Conservation (phyloP, 495 filamentous ascomycete species). For the Lepidopterella palustris region DNA sequence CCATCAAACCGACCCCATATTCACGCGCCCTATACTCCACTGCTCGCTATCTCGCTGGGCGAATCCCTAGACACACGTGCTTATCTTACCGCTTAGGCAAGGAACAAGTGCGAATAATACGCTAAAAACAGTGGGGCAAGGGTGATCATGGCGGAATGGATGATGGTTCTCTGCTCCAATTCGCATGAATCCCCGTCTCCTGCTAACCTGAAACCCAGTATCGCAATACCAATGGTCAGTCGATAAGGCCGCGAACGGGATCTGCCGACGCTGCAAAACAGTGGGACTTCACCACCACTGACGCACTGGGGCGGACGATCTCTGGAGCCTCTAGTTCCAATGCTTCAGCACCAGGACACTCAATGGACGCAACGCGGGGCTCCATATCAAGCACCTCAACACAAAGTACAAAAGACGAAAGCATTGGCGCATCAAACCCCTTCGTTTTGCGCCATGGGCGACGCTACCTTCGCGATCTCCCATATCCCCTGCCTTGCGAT, state of each 20-base stretch:
- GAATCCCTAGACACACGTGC: slow-evolving; percentile 23
- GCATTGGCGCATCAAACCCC: slow-evolving; percentile 37
- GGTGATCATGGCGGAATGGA: slow-evolving; percentile 29
- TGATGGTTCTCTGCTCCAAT: slow-evolving; percentile 22
- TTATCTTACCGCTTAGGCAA: slow-evolving; percentile 27
- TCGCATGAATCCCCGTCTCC: slow-evolving; percentile 5
- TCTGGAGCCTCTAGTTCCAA: slow-evolving; percentile 21
- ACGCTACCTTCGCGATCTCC: slow-evolving; percentile 71
- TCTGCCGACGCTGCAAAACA: slow-evolving; percentile 20
- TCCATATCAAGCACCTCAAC: slow-evolving; percentile 29
- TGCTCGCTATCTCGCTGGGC: slow-evolving; percentile 17
- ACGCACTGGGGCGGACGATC: slow-evolving; percentile 26
- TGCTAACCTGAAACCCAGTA: slow-evolving; percentile 26
- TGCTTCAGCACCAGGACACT: slow-evolving; percentile 6
- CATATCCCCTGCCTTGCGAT: slow-evolving; percentile 85
- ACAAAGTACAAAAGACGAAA: slow-evolving; percentile 24
- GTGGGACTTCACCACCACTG: slow-evolving; percentile 28
- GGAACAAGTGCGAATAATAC: slow-evolving; percentile 18
- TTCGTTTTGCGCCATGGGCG: slow-evolving; percentile 70
- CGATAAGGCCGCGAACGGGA: slow-evolving; percentile 19
- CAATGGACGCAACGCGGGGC: slow-evolving; percentile 26
- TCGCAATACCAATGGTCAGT: slow-evolving; percentile 23
- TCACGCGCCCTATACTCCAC: slow-evolving; percentile 4
- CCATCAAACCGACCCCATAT: slow-evolving; percentile 5
- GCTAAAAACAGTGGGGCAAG: slow-evolving; percentile 28